Conservation (phyloP, 495 filamentous ascomycete species). For the Bathelium albidoporum region DNA sequence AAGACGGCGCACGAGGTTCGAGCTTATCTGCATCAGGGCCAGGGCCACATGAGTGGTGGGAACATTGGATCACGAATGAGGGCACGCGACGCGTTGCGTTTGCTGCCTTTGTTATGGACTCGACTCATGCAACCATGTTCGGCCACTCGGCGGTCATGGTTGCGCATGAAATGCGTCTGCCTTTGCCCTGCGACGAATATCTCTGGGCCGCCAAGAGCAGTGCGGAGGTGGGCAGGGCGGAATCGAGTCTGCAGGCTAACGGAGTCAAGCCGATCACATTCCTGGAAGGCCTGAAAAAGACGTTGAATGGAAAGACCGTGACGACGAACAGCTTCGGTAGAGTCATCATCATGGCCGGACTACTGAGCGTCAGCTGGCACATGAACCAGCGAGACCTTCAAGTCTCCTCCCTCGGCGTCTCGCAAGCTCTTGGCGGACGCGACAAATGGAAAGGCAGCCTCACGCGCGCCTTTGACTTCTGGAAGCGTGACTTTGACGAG, state of each 20-base stretch:
- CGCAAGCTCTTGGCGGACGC: constrained; percentile 71
- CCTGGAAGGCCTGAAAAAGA: constrained; percentile 82
- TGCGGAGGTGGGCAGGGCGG: constrained; percentile 77
- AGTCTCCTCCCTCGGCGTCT: constrained; percentile 72
- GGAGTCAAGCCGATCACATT: constrained; percentile 83
- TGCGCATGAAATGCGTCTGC: constrained; percentile 86
- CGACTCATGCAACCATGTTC: constrained; percentile 96
- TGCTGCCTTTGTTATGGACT: constrained; percentile 91
- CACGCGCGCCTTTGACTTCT: constrained; percentile 84
- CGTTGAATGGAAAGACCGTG: constrained; percentile 75
- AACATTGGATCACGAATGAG: constrained; percentile 92
- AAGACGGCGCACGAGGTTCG: constrained; percentile 31
- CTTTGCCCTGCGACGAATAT: constrained; percentile 86
- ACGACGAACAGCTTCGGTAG: constrained; percentile 90
- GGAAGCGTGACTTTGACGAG: constrained; percentile 89
- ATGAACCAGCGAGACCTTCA: constrained; percentile 96
- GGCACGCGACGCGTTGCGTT: constrained; percentile 84
- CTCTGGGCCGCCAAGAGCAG: constrained; percentile 89
- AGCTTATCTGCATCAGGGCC: constrained; percentile 19
- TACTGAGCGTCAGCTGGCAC: constrained; percentile 93
- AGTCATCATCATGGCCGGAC: constrained; percentile 89
- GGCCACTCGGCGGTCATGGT: constrained; percentile 97
- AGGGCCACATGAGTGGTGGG: constrained; percentile 78
- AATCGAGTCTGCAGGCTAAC: constrained; percentile 68
- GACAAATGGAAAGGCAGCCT: constrained; percentile 89